phyloP scores from a whole-genome alignment of 192 early-diverging fungal genomes.

The Umbelopsis ramanniana region DNA sequence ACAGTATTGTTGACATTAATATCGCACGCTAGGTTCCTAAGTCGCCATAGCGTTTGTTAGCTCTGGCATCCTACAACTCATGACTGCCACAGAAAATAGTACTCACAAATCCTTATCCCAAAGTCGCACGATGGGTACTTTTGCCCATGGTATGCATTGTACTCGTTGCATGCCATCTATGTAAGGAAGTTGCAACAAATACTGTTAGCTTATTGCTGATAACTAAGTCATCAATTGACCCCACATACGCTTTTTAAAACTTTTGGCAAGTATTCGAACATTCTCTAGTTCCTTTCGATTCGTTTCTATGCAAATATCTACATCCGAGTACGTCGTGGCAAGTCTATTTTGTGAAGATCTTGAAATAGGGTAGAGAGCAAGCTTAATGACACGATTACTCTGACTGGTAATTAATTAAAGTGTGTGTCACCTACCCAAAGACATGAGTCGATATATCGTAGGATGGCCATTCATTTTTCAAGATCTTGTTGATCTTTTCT shows the following conservation, averaged over 20 bases:
- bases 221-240: not conserved
- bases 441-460: slow-evolving; percentile 77
- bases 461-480: slow-evolving; percentile 83
- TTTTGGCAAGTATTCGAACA: slow-evolving; percentile 74
- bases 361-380: not conserved
- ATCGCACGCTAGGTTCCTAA: slow-evolving; percentile 80
- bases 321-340: slow-evolving; percentile 82
- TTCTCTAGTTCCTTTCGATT: slow-evolving; percentile 75
- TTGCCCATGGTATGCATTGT: slow-evolving; percentile 80
- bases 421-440: slow-evolving; percentile 72
- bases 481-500: slow-evolving; percentile 78
- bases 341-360: slow-evolving; percentile 90
- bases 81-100: not conserved
- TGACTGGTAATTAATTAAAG: not conserved
- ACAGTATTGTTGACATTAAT: slow-evolving; percentile 94
- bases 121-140: slow-evolving; percentile 92
- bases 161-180: slow-evolving; percentile 82
- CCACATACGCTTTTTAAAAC: slow-evolving; percentile 70
- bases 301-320: slow-evolving; percentile 94
- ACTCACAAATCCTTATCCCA: slow-evolving; percentile 87
- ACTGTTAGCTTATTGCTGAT: not conserved
- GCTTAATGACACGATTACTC: too few species aligned
- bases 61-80: not conserved
- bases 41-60: not conserved
- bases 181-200: slow-evolving; percentile 8